These are phyloP conservation scores for Mucor piriformis DNA, from an alignment of 371 early-diverging fungal genomes.

Conservation along the genomic window DNA sequence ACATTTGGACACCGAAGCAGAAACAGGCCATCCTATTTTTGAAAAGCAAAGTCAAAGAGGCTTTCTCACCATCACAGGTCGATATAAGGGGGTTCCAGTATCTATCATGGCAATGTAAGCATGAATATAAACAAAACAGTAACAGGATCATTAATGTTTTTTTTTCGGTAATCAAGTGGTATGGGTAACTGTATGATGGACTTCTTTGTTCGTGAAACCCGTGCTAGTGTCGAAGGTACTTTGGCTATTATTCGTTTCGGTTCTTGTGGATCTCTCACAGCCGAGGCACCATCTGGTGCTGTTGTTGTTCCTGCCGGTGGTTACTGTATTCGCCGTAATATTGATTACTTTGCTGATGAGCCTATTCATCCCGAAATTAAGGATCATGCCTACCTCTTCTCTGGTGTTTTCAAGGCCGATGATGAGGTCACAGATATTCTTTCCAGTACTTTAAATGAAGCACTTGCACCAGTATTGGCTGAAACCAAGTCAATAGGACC, in stretches of 20 bases:
- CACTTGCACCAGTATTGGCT: constrained; percentile 30
- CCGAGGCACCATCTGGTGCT: constrained; percentile 65
- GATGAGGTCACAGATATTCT: constrained; percentile 54
- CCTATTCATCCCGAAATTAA: constrained; percentile 30
- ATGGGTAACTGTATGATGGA: constrained; percentile 93
- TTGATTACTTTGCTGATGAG: constrained; percentile 67
- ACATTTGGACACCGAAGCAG: constrained; percentile 62
- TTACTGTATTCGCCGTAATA: constrained; percentile 77
- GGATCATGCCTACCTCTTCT: constrained; percentile 68
- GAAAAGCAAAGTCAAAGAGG: constrained; percentile 76
- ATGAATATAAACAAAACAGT: background rate
- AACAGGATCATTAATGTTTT: background rate
- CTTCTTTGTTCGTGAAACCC: constrained; percentile 89
- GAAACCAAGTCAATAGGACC: constrained; percentile 40
- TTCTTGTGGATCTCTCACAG: constrained; percentile 83
- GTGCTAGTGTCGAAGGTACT: constrained; percentile 85
- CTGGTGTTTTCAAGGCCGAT: constrained; percentile 68
- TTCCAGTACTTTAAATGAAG: constrained; percentile 33
- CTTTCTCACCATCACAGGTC: constrained; percentile 91
- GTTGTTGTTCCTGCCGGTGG: constrained; percentile 78
- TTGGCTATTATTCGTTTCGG: constrained; percentile 88
- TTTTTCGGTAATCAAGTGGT: constrained; percentile 30
- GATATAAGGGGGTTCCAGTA: constrained; percentile 79
- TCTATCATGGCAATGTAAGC: constrained; percentile 84
- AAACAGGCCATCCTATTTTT: constrained; percentile 54